phyloP scores from a whole-genome alignment of 345 rosid species.

The Populus alba region DNA sequence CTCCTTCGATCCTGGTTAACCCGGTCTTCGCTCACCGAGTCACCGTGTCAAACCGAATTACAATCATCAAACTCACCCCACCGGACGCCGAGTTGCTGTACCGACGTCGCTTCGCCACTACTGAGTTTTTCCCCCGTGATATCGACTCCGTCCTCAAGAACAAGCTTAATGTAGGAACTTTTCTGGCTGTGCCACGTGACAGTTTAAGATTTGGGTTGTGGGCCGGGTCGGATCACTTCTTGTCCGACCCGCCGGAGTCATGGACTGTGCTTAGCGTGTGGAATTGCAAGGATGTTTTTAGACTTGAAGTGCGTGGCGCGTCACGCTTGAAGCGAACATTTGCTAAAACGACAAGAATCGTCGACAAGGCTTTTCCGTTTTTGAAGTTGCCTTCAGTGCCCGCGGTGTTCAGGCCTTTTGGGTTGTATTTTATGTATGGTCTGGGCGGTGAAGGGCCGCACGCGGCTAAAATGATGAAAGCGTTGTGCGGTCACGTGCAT shows the following conservation, averaged over 20 bases:
- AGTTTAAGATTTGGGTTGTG: slow-evolving; percentile 27
- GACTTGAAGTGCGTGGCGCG: slow-evolving; percentile 72
- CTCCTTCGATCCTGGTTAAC: slow-evolving; percentile 79
- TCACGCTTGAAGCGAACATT: slow-evolving; percentile 51
- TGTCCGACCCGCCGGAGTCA: slow-evolving; percentile 71
- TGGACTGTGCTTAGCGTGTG: slow-evolving; percentile 89
- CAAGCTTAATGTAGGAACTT: slow-evolving; percentile 71
- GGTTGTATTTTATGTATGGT: slow-evolving; percentile 78
- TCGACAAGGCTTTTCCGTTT: slow-evolving; percentile 74
- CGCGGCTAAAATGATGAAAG: slow-evolving; percentile 56
- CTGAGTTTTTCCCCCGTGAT: slow-evolving; percentile 95
- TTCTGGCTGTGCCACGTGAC: slow-evolving; percentile 73
- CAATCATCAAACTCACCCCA: slow-evolving; percentile 46
- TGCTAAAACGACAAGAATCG: slow-evolving; percentile 57
- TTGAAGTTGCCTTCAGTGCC: slow-evolving; percentile 80
- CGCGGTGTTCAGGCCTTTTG: slow-evolving; percentile 74
- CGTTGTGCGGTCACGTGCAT: slow-evolving; percentile 78
- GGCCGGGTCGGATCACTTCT: slow-evolving; percentile 60
- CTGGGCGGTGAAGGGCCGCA: slow-evolving; percentile 86
- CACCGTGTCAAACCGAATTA: slow-evolving; percentile 42
- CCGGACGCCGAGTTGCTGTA: slow-evolving; percentile 70
- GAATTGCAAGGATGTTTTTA: slow-evolving; percentile 79
- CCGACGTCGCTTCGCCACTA: slow-evolving; percentile 70
- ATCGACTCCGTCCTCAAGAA: slow-evolving; percentile 77
- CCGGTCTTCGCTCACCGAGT: slow-evolving; percentile 85